Evolutionary conservation across 805 yeast species (phyloP), one percentile per base, ranked within the genome.

Genomic region (Jamesozyma rosinii): DNA sequence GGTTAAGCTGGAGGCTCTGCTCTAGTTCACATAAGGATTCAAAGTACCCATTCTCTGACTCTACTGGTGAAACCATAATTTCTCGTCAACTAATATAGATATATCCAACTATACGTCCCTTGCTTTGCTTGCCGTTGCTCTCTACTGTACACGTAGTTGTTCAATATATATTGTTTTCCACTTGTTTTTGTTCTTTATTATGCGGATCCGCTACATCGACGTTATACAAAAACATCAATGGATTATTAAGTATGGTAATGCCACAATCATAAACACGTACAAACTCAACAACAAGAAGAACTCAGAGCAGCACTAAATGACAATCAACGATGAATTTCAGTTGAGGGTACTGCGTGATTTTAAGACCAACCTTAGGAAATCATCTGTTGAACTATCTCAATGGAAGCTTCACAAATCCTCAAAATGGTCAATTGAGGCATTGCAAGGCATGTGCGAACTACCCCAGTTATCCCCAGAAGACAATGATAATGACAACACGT

Each of bases 391-490:
- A 3, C 66, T 86, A 17, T 59, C 76, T 1, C 73, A 75, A 29
- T 66, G 85, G 46, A 77, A 83, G 45, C 67, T 87, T 11, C 71
- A 72, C 53, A 79, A 77, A 41, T 79, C 88, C 0, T 77, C 95
- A 3, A 85, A 85, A 66, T 88, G 95, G 95, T 71, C 79, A 1
- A 79, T 86, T 2, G 95, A 87, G 54, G 95, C 95, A 1, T 65
- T 83, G 18, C 73, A 71, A 52, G 94, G 90, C 0, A 63, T 83
- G 48, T 48, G 42, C 13, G 55, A 50, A 3, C 4, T 42, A 11
- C 27, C 39, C 3, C 11, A 40, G 19, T 19, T 22, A 5, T 19
- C 21, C 5, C 19, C 22, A 5, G 30, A 21, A 32, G 38, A 43
- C 15, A 46, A 45, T 14, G 59, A 52, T 17, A 45, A 42, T 19